Conservation (phyloP, 495 filamentous ascomycete species). For the Tuber magnatum region DNA sequence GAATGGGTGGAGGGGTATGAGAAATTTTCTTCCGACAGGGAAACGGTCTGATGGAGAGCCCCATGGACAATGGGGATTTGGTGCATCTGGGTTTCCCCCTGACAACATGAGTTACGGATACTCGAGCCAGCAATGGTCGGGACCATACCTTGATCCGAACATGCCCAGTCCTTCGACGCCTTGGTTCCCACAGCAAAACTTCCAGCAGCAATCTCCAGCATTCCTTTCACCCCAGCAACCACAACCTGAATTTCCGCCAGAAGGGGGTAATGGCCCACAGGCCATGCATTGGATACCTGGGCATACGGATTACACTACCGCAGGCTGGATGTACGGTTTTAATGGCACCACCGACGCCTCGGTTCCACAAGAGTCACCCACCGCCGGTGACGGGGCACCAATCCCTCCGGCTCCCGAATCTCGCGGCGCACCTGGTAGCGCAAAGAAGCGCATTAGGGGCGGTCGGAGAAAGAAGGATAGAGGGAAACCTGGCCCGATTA, state of each 20-base stretch:
- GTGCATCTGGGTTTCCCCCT: neutral
- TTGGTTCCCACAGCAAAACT: conserved; percentile 29
- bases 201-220: conserved; percentile 28
- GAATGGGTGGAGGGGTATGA: conserved; percentile 19
- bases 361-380: neutral
- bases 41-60: neutral
- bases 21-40: conserved; percentile 17
- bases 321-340: conserved; percentile 39
- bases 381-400: neutral
- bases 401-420: neutral
- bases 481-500: neutral
- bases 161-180: conserved; percentile 28
- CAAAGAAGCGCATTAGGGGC: neutral
- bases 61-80: conserved; percentile 4
- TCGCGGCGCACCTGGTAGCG: neutral
- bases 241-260: neutral
- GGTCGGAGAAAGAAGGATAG: conserved; percentile 1
- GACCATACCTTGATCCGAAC: conserved; percentile 7
- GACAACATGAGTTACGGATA: neutral
- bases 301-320: conserved; percentile 36
- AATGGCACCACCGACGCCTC: neutral
- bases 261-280: conserved; percentile 12
- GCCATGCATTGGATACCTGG: conserved; percentile 39
- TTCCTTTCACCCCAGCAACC: conserved; percentile 16
- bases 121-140: conserved; percentile 6